phyloP scores from a whole-genome alignment of 768 basidiomycete species.

The Russula abietina region DNA sequence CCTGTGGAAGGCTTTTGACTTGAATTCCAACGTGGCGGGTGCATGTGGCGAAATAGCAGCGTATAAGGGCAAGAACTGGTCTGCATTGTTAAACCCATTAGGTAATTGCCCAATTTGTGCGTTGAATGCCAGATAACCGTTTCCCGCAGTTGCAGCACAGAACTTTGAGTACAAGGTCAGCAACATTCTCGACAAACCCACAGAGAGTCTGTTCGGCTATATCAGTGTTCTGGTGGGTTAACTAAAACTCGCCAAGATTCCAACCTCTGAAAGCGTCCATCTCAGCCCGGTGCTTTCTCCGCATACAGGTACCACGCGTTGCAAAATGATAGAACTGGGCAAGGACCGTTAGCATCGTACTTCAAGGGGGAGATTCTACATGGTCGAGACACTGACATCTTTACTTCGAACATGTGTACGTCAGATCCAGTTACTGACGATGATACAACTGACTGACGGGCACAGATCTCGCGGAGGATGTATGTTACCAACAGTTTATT shows the following conservation, averaged over 20 bases:
- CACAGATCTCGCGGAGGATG: slow-evolving; percentile 84
- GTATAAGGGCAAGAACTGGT: slow-evolving; percentile 89
- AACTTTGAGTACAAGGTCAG: slow-evolving; percentile 95
- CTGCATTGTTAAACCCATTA: slow-evolving; percentile 73
- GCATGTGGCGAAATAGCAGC: slow-evolving; percentile 96
- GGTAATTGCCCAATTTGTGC: slow-evolving; percentile 37
- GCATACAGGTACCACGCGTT: slow-evolving; percentile 89
- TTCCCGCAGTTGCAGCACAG: slow-evolving; percentile 70
- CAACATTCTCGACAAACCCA: slow-evolving; percentile 86
- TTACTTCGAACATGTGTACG: slow-evolving; percentile 94
- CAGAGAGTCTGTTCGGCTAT: slow-evolving; percentile 88
- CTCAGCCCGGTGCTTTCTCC: slow-evolving; percentile 86
- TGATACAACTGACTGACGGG: neutral
- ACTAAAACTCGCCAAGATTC: neutral
- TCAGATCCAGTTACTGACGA: slow-evolving; percentile 11
- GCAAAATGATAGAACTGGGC: slow-evolving; percentile 74
- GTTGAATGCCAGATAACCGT: neutral
- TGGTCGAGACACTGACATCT: slow-evolving; percentile 83
- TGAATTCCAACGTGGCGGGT: slow-evolving; percentile 88
- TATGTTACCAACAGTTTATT: slow-evolving; percentile 32
- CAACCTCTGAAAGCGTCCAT: neutral
- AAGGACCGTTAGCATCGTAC: slow-evolving; percentile 89
- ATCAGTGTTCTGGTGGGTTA: slow-evolving; percentile 78
- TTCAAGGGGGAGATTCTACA: slow-evolving; percentile 92
- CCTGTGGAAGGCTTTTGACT: slow-evolving; percentile 92